Conservation (phyloP, 805 yeast species). For the Tetrapisispora taiwanensis region DNA sequence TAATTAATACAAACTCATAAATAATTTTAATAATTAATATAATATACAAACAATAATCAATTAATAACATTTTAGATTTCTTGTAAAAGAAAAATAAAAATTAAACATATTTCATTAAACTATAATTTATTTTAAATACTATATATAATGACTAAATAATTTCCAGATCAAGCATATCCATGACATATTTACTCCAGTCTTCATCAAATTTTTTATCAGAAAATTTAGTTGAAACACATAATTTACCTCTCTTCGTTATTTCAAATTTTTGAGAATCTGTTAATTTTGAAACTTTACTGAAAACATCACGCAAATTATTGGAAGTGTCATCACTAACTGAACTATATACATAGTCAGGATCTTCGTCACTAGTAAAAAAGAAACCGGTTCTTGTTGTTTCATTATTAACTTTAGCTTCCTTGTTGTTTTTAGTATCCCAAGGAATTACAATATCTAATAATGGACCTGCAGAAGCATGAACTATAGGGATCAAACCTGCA, state of each 20-base stretch:
- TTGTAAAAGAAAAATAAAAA: not conserved
- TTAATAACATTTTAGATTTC: not conserved
- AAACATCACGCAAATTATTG: slow-evolving; percentile 36
- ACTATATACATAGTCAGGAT: slow-evolving; percentile 49
- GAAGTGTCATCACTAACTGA: not conserved
- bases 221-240: slow-evolving; percentile 43
- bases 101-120: not conserved
- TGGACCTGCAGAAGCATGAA: slow-evolving; percentile 96
- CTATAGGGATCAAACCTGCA: slow-evolving; percentile 77
- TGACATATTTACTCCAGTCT: slow-evolving; percentile 38
- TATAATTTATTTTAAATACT: not conserved
- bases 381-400: slow-evolving; percentile 56
- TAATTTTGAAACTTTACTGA: slow-evolving; percentile 35
- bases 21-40: not conserved
- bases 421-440: slow-evolving; percentile 30
- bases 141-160: not conserved
- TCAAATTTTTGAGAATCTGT: slow-evolving; percentile 29
- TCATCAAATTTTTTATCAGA: slow-evolving; percentile 48
- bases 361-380: slow-evolving; percentile 59
- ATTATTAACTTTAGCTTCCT: slow-evolving; percentile 22
- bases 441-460: slow-evolving; percentile 70
- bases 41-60: not conserved
- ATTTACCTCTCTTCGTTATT: slow-evolving; percentile 39
- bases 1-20: not conserved
- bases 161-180: slow-evolving; percentile 6